phyloP scores from a whole-genome alignment of 345 rosid species.

The Euphorbia pulcherrima region DNA sequence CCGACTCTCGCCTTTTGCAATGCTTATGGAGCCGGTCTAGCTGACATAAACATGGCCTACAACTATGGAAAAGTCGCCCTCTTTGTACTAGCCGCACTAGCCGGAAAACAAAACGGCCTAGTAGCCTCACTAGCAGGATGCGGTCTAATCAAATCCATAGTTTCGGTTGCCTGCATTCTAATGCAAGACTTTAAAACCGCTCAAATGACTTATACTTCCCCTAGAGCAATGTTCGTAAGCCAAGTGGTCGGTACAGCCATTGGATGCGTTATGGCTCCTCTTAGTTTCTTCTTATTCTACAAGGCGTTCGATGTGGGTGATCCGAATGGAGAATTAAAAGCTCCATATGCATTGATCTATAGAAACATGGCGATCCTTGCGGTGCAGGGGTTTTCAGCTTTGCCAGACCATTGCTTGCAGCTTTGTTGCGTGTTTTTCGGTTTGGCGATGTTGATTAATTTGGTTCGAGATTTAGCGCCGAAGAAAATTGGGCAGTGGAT shows the following conservation, averaged over 20 bases:
- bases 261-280: slow-evolving; percentile 69
- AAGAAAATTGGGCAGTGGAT: slow-evolving; percentile 60
- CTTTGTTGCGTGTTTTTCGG: slow-evolving; percentile 66
- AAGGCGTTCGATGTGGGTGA: slow-evolving; percentile 86
- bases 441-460: slow-evolving; percentile 57
- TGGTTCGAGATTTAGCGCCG: slow-evolving; percentile 59
- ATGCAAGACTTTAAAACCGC: slow-evolving; percentile 98
- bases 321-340: slow-evolving; percentile 82
- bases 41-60: slow-evolving; percentile 95
- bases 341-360: slow-evolving; percentile 86
- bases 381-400: slow-evolving; percentile 59
- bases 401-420: slow-evolving; percentile 59
- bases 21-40: slow-evolving; percentile 91
- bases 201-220: slow-evolving; percentile 72
- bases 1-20: slow-evolving; percentile 94
- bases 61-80: slow-evolving; percentile 91
- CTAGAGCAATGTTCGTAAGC: slow-evolving; percentile 81
- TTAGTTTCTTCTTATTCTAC: slow-evolving; percentile 85
- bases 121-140: slow-evolving; percentile 87
- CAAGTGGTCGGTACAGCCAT: slow-evolving; percentile 71
- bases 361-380: slow-evolving; percentile 73
- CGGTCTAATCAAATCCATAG: slow-evolving; percentile 83
- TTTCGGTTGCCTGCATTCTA: slow-evolving; percentile 76
- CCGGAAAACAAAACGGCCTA: slow-evolving; percentile 73
- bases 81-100: slow-evolving; percentile 64